These are phyloP conservation scores for Aciculoconidium aculeatum DNA, from an alignment of 805 yeast genomes.

Conservation along the genomic window DNA sequence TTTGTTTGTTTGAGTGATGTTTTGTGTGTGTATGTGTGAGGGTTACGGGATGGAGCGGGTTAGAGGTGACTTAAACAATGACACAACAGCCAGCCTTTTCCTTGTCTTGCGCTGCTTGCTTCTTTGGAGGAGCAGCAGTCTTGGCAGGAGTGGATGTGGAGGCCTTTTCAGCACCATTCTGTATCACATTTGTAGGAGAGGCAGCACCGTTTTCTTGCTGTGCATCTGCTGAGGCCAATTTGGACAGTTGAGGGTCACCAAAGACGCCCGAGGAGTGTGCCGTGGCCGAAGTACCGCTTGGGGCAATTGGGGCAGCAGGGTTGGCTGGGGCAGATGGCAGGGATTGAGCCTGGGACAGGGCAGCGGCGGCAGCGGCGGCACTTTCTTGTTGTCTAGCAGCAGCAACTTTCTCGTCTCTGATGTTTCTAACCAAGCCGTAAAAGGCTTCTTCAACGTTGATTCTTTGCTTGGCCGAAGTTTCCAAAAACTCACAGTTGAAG, in stretches of 20 bases:
- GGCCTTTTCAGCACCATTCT: constrained; percentile 6
- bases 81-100: constrained; percentile 34
- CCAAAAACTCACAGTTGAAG: constrained; percentile 72
- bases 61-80: constrained; percentile 26
- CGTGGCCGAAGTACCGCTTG: constrained; percentile 4
- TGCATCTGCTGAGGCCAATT: constrained; percentile 1
- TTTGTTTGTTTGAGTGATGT: no score
- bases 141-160: constrained; percentile 3
- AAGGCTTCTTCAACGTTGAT: constrained; percentile 86
- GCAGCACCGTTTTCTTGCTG: constrained; percentile 4
- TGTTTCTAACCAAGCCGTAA: constrained; percentile 57
- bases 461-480: constrained; percentile 89
- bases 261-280: constrained; percentile 3
- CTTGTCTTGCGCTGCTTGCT: constrained; percentile 15
- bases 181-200: constrained; percentile 3
- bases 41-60: no score
- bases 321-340: constrained; percentile 2
- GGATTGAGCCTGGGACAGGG: constrained; percentile 4
- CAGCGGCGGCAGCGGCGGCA: constrained; percentile 5
- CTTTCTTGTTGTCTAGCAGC: constrained; percentile 2
- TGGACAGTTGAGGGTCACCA: constrained; percentile 1
- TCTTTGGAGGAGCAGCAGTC: constrained; percentile 5
- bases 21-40: no score
- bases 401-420: constrained; percentile 25
- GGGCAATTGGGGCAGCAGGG: constrained; percentile 4